Evolutionary conservation across 768 basidiomycete genomes (phyloP), one percentile per base, ranked within the genome.

Genomic region (Termitomyces bulborhizus): DNA sequence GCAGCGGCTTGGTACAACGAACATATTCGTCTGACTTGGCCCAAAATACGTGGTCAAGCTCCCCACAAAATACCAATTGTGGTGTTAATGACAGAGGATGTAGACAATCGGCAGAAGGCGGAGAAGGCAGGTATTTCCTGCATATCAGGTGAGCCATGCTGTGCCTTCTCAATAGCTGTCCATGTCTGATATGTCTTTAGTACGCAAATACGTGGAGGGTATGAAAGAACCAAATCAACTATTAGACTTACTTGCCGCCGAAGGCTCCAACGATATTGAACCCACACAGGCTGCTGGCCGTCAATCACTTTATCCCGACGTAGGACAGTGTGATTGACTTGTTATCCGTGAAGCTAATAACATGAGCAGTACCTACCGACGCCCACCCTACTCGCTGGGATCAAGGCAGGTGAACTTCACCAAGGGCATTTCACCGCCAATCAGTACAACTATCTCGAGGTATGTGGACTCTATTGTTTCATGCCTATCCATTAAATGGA

Each of bases 401-500:
- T 98, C 54, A 95, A 94, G 68, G 80, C 83, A 3, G 92, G 91
- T 2, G 75, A 86, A 41, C 79, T 95, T 3, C 83, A 93, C 64
- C 93, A 98, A 72, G 97, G 97, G 0, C 86, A 95, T 66, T 99
- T 96, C 73, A 93, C 90, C 64, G 92, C 94, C 2, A 97, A 91
- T 62, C 86, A 86, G 60, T 99, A 94, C 71, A 98, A 99, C 68
- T 98, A 95, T 63, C 77, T 98, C 13, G 96, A 98, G 79, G 91
- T 86, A 43, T 51, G 76, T 66, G 4, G 51, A n/a, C 27, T 39
- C 8, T 31, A 4, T 34, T 1, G 39, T 24, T 1, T n/a, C 36
- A 21, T 31, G 21, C 4, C 27, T 31, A 26, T 15, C 39, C 27
- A n/a, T 16, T 62, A 1, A 57, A 7, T 36, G 21, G 12, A 13